Conservation (phyloP, 352 stramenopile species). For the Phytophthora rubi region DNA sequence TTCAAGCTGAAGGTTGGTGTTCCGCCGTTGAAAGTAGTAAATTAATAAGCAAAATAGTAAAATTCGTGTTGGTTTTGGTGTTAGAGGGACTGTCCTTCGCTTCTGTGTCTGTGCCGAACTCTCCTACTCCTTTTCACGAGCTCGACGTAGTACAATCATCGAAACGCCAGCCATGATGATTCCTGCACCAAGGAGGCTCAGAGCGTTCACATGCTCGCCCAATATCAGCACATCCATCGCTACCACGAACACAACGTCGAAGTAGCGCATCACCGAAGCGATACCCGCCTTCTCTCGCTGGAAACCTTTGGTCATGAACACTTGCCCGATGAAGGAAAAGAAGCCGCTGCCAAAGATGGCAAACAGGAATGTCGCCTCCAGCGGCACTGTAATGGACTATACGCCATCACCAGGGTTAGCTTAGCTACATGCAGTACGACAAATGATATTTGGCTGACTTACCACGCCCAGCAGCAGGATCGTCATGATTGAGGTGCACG, state of each 20-base stretch:
- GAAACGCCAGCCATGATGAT: slow-evolving; percentile 45
- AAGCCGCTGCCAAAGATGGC: slow-evolving; percentile 39
- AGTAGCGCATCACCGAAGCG: slow-evolving; percentile 49
- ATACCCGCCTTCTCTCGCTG: slow-evolving; percentile 48
- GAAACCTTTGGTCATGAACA: slow-evolving; percentile 50
- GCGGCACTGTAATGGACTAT: slow-evolving; percentile 27
- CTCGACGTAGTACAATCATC: slow-evolving; percentile 36
- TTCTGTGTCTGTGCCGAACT: not conserved
- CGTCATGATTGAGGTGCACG: slow-evolving; percentile 37
- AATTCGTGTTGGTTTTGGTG: not conserved
- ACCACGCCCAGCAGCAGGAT: slow-evolving; percentile 35
- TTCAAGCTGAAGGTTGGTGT: not conserved
- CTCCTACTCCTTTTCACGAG: slow-evolving; percentile 28
- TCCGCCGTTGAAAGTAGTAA: not conserved
- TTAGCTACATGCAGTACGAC: not conserved
- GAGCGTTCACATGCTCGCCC: slow-evolving; percentile 28
- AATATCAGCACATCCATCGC: slow-evolving; percentile 44
- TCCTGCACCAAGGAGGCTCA: slow-evolving; percentile 38
- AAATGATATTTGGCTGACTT: slow-evolving; percentile 10
- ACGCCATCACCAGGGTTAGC: not conserved
- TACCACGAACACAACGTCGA: slow-evolving; percentile 51
- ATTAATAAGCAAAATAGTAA: slow-evolving; percentile 3
- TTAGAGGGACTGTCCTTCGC: not conserved
- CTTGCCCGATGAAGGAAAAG: slow-evolving; percentile 42
- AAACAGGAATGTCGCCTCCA: slow-evolving; percentile 29